phyloP scores from a whole-genome alignment of 768 basidiomycete species.

The Termitomyces sp. region DNA sequence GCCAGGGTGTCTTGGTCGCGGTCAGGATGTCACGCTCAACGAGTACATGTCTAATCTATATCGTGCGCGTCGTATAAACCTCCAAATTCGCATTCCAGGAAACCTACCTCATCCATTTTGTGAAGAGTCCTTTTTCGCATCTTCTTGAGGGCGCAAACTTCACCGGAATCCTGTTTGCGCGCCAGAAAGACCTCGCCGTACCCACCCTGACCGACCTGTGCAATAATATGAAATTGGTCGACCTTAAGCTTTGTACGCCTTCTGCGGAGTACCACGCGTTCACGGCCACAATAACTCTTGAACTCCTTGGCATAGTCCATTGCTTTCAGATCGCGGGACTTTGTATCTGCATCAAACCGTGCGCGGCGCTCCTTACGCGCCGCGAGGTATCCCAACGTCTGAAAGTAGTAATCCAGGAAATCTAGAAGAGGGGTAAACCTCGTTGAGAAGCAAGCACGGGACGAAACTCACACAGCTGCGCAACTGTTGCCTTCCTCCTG shows the following conservation, averaged over 20 bases:
- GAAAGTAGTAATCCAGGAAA: slow-evolving; percentile 98
- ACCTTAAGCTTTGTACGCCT: slow-evolving; percentile 90
- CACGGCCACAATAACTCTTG: slow-evolving; percentile 89
- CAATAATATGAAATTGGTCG: slow-evolving; percentile 97
- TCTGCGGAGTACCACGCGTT: slow-evolving; percentile 87
- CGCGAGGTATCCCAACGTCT: slow-evolving; percentile 84
- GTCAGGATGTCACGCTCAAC: too few species aligned
- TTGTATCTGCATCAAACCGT: slow-evolving; percentile 80
- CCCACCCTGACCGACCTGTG: slow-evolving; percentile 97
- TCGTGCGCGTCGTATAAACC: background rate
- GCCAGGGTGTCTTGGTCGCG: too few species aligned
- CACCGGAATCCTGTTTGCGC: slow-evolving; percentile 89
- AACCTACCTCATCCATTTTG: slow-evolving; percentile 94
- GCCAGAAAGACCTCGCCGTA: slow-evolving; percentile 98
- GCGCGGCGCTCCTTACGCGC: slow-evolving; percentile 79
- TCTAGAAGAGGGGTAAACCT: slow-evolving; percentile 35
- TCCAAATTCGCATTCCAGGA: background rate
- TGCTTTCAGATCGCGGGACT: slow-evolving; percentile 51
- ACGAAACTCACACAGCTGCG: slow-evolving; percentile 78
- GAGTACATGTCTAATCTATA: too few species aligned
- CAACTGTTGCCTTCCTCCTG: slow-evolving; percentile 92
- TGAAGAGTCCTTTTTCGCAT: slow-evolving; percentile 92
- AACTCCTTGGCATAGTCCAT: slow-evolving; percentile 72
- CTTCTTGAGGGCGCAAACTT: slow-evolving; percentile 96
- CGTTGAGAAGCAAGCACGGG: background rate